Percentiles rank a stretch among this genome's conserved stretches.
Conservation (phyloP, 2,329 filamentous ascomycete species). For the Elsinoe perseae region DNA sequence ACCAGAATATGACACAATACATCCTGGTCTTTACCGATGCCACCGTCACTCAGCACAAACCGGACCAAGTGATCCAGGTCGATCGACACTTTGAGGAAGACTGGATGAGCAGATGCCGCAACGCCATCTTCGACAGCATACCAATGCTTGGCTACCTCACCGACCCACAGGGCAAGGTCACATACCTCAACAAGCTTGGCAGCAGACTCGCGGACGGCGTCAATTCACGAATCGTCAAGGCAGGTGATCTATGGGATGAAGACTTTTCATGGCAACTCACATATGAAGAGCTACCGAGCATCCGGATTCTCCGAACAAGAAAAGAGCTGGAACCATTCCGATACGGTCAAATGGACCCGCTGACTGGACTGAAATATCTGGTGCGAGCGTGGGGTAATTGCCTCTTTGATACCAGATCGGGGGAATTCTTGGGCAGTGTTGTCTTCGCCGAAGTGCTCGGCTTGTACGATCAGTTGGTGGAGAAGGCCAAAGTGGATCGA, state of each 20-base stretch:
- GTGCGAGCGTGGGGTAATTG: slow-evolving; percentile 9
- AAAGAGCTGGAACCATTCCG: slow-evolving; percentile 2
- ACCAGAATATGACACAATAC: slow-evolving; percentile 8
- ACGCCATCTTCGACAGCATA: slow-evolving; percentile 12
- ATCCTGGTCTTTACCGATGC: slow-evolving; percentile 8
- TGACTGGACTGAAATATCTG: slow-evolving; percentile 3
- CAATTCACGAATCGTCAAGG: slow-evolving; percentile 1
- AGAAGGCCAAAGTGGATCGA: slow-evolving; percentile 3
- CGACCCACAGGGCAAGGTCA: slow-evolving; percentile 10
- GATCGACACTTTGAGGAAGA: not conserved
- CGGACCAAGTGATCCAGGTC: not conserved
- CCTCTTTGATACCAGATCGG: not conserved
- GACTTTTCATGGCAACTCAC: not conserved
- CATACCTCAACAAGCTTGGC: slow-evolving; percentile 6
- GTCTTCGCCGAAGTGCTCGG: slow-evolving; percentile 13
- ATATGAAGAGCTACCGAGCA: slow-evolving; percentile 8
- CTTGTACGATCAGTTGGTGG: not conserved
- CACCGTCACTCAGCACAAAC: not conserved
- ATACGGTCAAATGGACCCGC: slow-evolving; percentile 11
- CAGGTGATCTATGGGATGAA: not conserved
- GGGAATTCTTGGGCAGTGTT: slow-evolving; percentile 2
- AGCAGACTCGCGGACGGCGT: slow-evolving; percentile 2
- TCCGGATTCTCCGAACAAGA: not conserved
- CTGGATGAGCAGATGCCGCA: slow-evolving; percentile 11
- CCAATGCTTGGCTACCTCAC: slow-evolving; percentile 11